Conservation (phyloP, 2,329 filamentous ascomycete species). For the Hysterium pulicare region DNA sequence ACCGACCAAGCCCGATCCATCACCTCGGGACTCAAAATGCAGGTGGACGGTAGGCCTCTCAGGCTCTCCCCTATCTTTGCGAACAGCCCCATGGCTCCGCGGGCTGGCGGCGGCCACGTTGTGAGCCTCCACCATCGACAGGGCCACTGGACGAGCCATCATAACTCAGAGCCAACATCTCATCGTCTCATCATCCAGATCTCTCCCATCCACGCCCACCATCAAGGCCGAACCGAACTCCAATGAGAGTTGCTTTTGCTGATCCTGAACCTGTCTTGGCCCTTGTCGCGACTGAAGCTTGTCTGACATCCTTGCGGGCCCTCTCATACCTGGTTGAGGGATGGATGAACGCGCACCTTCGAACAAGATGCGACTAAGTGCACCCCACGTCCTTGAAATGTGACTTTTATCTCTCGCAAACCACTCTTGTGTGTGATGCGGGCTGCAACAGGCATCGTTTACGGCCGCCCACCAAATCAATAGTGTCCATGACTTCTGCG, state of each 20-base stretch:
- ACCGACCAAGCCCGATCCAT: slow-evolving; percentile 32
- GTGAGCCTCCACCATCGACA: slow-evolving; percentile 27
- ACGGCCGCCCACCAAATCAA: slow-evolving; percentile 19
- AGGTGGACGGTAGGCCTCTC: slow-evolving; percentile 12
- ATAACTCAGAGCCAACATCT: not conserved
- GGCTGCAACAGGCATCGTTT: slow-evolving; percentile 20
- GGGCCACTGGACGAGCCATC: slow-evolving; percentile 1
- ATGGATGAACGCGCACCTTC: not conserved
- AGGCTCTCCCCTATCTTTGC: slow-evolving; percentile 6
- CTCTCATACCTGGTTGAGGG: not conserved
- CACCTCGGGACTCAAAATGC: slow-evolving; percentile 27
- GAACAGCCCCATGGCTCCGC: slow-evolving; percentile 4
- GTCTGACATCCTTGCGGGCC: slow-evolving; percentile 4
- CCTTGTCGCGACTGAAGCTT: slow-evolving; percentile 6
- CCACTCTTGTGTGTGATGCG: slow-evolving; percentile 30
- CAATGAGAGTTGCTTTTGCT: slow-evolving; percentile 8
- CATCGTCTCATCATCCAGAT: not conserved
- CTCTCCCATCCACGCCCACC: slow-evolving; percentile 2
- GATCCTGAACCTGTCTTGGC: slow-evolving; percentile 1
- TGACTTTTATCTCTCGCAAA: slow-evolving; percentile 20
- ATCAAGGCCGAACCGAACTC: slow-evolving; percentile 12
- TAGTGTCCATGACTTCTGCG: slow-evolving; percentile 16
- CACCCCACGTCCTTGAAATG: slow-evolving; percentile 14
- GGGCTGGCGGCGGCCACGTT: slow-evolving; percentile 29
- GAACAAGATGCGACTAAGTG: slow-evolving; percentile 13